Evolutionary conservation across 208 protist genomes (phyloP).

Genomic region (Wallacemonas sp.): DNA sequence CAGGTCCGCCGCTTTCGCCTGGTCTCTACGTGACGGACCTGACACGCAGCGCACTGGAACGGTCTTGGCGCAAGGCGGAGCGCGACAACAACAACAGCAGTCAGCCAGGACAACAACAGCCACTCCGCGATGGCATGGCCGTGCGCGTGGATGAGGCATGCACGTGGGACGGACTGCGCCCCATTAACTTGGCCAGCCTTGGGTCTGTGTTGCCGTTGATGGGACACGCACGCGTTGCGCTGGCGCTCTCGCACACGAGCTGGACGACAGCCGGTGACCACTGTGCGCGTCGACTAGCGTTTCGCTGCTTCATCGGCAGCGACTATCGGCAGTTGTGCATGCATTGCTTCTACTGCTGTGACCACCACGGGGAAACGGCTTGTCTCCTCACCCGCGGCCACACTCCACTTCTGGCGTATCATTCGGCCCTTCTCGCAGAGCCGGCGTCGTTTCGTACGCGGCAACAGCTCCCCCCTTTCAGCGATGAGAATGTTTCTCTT

Average conservation of each 20-base stretch:
- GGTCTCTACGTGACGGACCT: neutral
- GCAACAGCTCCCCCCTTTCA: too few species aligned
- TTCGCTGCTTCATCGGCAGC: constrained; percentile 4
- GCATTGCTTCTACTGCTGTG: constrained; percentile 15
- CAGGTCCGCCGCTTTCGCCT: neutral
- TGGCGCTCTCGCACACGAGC: neutral
- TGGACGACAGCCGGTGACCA: too few species aligned
- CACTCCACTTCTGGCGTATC: neutral
- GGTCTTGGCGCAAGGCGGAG: neutral
- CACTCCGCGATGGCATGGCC: neutral
- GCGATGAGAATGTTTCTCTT: neutral
- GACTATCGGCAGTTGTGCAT: neutral
- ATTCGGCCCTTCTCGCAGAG: too few species aligned
- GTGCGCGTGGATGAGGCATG: neutral
- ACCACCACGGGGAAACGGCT: too few species aligned
- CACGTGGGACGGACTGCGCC: neutral
- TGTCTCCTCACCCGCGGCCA: too few species aligned
- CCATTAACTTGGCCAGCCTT: neutral
- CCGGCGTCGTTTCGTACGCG: too few species aligned
- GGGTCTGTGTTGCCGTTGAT: neutral
- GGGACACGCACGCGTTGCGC: neutral
- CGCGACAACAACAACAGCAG: neutral
- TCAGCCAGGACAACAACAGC: too few species aligned
- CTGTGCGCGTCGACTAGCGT: too few species aligned
- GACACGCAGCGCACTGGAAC: neutral